Evolutionary conservation across 1,284 basidiomycete species (phyloP).

Genomic region (Apiotrichum gracile): DNA sequence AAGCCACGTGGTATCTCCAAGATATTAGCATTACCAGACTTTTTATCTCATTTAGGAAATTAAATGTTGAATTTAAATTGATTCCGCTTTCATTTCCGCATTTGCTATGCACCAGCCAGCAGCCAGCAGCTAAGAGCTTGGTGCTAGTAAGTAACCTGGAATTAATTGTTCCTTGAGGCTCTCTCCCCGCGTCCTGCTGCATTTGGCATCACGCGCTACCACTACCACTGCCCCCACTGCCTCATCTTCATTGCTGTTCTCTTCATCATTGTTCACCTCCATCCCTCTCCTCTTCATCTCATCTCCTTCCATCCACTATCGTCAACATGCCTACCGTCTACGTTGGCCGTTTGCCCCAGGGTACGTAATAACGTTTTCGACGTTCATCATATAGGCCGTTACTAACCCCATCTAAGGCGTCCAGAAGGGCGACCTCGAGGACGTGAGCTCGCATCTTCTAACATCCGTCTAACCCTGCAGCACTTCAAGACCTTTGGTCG

Average conservation of each 20-base stretch:
- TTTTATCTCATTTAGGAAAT: no score
- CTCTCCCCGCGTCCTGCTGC: no score
- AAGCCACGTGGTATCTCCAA: no score
- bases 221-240: not conserved
- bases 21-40: no score
- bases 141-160: no score
- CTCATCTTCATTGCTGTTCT: slow-evolving; percentile 1
- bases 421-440: slow-evolving; percentile 34
- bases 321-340: slow-evolving; percentile 37
- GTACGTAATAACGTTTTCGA: slow-evolving; percentile 30
- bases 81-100: no score
- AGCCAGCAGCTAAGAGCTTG: no score
- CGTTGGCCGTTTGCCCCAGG: slow-evolving; percentile 40
- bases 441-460: slow-evolving; percentile 18
- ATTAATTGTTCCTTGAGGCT: no score
- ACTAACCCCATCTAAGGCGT: slow-evolving; percentile 19
- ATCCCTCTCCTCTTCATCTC: not conserved
- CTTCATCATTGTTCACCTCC: not conserved
- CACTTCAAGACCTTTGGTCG: slow-evolving; percentile 80
- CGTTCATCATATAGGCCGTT: no score
- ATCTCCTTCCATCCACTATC: slow-evolving; percentile 2
- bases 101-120: no score
- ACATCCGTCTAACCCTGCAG: slow-evolving; percentile 47
- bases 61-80: no score
- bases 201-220: no score